Evolutionary conservation across 805 yeast genomes (phyloP).

Genomic region (Saturnispora besseyi): DNA sequence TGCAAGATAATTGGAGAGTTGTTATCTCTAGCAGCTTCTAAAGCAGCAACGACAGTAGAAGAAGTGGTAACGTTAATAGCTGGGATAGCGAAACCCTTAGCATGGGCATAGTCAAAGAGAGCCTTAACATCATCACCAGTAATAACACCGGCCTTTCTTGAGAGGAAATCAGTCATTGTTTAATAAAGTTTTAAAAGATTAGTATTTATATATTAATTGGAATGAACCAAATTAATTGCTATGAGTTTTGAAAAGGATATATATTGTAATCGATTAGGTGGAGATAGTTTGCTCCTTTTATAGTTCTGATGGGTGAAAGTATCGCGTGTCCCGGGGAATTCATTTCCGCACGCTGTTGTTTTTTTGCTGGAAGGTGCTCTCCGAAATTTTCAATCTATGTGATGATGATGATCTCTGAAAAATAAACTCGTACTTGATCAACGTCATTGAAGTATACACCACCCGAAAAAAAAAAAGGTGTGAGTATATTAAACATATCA

Average conservation of each 20-base stretch:
- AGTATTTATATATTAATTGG: background rate
- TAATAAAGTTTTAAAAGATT: background rate
- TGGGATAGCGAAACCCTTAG: slow-evolving; percentile 91
- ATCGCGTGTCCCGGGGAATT: slow-evolving; percentile 7
- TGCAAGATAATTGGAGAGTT: slow-evolving; percentile 94
- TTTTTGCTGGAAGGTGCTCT: slow-evolving; percentile 3
- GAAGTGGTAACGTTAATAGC: slow-evolving; percentile 98
- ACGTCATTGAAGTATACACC: background rate
- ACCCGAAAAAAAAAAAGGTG: too few species aligned
- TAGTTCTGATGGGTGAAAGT: background rate
- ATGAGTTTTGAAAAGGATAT: background rate
- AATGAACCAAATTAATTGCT: background rate
- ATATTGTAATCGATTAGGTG: background rate
- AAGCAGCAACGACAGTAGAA: slow-evolving; percentile 92
- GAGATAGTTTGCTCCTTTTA: background rate
- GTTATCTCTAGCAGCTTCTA: slow-evolving; percentile 94
- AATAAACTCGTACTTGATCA: background rate
- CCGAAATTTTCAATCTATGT: background rate
- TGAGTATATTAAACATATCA: too few species aligned
- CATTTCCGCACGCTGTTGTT: background rate
- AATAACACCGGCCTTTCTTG: slow-evolving; percentile 94
- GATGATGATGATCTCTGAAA: background rate
- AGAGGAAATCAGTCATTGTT: slow-evolving; percentile 51
- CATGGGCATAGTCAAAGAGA: slow-evolving; percentile 87
- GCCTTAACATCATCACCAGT: slow-evolving; percentile 93